Evolutionary conservation across 2,329 filamentous ascomycete species (phyloP).

Genomic region (Pleurostoma richardsiae): DNA sequence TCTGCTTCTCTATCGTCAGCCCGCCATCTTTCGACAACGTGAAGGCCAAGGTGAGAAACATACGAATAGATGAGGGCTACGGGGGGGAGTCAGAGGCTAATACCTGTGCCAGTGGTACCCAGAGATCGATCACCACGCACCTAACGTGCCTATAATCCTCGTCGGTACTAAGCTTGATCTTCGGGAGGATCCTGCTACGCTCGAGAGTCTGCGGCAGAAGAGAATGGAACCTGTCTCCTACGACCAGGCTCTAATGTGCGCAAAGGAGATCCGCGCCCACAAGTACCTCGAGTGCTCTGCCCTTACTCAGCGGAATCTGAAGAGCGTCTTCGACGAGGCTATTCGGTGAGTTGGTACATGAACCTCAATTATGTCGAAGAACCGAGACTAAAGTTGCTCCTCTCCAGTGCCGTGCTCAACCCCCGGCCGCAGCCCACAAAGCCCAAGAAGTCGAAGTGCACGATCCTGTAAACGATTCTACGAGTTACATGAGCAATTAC

Average conservation of each 20-base stretch:
- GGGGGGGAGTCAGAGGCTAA: constrained; percentile 1
- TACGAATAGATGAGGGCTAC: not conserved
- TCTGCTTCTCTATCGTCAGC: constrained; percentile 98
- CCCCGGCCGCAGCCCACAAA: constrained; percentile 54
- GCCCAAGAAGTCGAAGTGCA: constrained; percentile 64
- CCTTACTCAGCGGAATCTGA: constrained; percentile 91
- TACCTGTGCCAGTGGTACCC: constrained; percentile 72
- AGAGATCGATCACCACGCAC: constrained; percentile 95
- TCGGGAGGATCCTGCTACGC: constrained; percentile 78
- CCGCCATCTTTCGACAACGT: constrained; percentile 98
- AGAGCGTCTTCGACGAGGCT: constrained; percentile 98
- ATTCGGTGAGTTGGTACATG: constrained; percentile 68
- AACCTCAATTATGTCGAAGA: constrained; percentile 7
- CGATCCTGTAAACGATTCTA: constrained; percentile 52
- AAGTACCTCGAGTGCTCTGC: constrained; percentile 99
- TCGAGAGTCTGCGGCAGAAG: constrained; percentile 79
- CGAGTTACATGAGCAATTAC: constrained; percentile 9
- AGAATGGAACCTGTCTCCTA: constrained; percentile 97
- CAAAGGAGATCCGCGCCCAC: constrained; percentile 91
- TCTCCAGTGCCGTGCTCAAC: constrained; percentile 62
- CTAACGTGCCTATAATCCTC: constrained; percentile 91
- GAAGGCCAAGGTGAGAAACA: constrained; percentile 76
- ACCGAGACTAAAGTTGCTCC: constrained; percentile 16
- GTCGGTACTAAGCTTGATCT: constrained; percentile 97
- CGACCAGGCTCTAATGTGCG: constrained; percentile 81